Base-by-base conservation (phyloP, 257 asterid species). In the Penstemon eatonii region DNA sequence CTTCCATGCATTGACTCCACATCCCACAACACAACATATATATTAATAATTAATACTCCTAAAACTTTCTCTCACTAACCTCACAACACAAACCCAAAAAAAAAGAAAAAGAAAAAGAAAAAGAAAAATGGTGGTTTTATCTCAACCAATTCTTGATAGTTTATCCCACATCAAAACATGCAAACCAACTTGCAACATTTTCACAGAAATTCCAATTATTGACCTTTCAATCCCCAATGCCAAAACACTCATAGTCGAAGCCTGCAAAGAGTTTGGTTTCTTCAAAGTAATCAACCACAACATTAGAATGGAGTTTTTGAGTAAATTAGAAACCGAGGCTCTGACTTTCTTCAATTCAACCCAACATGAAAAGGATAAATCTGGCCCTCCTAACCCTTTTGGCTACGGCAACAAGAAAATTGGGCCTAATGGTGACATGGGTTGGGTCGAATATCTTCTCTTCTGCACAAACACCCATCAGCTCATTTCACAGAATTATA, bases 371-470 rank as follows among this genome's bases (percentile, higher is more conserved):
- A 85, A 82, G 79, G 84, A 82, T 0, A 74, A 55, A n/a, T 71
- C 69, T 2, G 86, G 80, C n/a, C 78, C 80, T 3, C 76, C 86
- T 2, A 72, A 65, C 69, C 86, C 86, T 4, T 80, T 78, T 11
- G 85, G 90, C 3, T 85, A 85, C 33, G 90, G 88, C 1, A 68
- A 68, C 82, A 82, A 78, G 79, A 74, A 13, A 43, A 85, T 85
- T 41, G 90, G 90, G 44, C 68, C 41, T 6, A 82, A 82, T 61
- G 90, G 90, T 4, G 90, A 85, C 46, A 77, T 82, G 18, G 88
- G 90, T 0, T 82, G 86, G 87, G 57, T 85, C 0, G 90, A 85
- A 57, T 85, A 80, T 60, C 83, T 85, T 6, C 84, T 85, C 43
- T 78, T 85, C 73, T 61, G 65, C 67, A 70, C 87, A 61, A n/a